phyloP scores from a whole-genome alignment of 257 asterid species.

The Pogostemon cablin region DNA sequence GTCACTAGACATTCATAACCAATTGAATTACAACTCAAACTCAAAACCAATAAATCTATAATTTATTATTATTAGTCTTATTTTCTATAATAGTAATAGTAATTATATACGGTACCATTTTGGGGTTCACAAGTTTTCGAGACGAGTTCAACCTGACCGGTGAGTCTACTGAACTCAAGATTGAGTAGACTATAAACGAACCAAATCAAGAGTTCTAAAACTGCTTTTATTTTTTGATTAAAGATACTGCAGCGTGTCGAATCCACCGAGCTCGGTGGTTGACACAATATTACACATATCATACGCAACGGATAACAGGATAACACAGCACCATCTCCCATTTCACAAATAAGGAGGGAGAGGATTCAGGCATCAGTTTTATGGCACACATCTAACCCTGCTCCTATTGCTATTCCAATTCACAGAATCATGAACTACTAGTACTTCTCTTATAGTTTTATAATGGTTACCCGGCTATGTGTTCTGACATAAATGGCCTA shows the following conservation, averaged over 20 bases:
- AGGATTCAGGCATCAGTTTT: constrained; percentile 7
- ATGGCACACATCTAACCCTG: constrained; percentile 9
- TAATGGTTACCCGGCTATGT: not conserved
- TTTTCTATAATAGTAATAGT: too few relatives aligned
- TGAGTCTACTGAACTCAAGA: too few relatives aligned
- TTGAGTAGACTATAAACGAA: too few relatives aligned
- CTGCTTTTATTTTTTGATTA: not conserved
- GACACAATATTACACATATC: not conserved
- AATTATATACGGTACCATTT: too few relatives aligned
- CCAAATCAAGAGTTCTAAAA: too few relatives aligned
- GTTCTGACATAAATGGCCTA: not conserved
- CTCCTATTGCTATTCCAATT: constrained; percentile 27
- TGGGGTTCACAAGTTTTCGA: too few relatives aligned
- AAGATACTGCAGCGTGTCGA: too few relatives aligned
- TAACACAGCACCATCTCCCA: not conserved
- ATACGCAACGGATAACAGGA: constrained; percentile 1
- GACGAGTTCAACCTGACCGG: too few relatives aligned
- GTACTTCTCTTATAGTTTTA: constrained; percentile 19
- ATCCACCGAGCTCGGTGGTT: not conserved
- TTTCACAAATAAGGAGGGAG: not conserved
- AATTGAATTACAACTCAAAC: too few relatives aligned
- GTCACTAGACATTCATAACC: too few relatives aligned
- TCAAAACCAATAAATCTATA: too few relatives aligned
- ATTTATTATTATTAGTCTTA: too few relatives aligned
- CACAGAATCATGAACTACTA: constrained; percentile 15